Evolutionary conservation across 116 monocot genomes (phyloP).

Genomic region (Cymodocea nodosa): DNA sequence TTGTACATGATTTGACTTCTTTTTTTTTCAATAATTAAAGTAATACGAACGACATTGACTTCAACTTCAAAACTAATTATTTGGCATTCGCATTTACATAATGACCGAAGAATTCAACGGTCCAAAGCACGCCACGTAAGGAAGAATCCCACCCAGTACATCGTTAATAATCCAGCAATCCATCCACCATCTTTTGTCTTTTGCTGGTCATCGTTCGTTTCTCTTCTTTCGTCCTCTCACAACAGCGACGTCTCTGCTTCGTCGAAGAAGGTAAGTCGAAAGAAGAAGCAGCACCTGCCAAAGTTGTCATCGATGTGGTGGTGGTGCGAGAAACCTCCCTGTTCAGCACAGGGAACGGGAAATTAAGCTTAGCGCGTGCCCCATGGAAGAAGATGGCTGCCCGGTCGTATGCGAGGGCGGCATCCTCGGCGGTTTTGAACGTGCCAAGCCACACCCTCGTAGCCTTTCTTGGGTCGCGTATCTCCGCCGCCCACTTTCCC

Average conservation of each 20-base stretch:
- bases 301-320: background rate
- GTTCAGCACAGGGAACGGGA: slow-evolving; percentile 22
- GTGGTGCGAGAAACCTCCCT: background rate
- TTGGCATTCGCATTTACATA: too few relatives aligned
- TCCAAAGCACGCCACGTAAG: background rate
- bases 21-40: too few relatives aligned
- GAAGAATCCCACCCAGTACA: background rate
- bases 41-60: too few relatives aligned
- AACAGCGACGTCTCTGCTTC: background rate
- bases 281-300: background rate
- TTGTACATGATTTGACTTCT: too few relatives aligned
- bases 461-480: background rate
- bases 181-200: background rate
- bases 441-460: slow-evolving; percentile 61
- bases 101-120: background rate
- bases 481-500: slow-evolving; percentile 8
- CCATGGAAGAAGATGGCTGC: slow-evolving; percentile 52
- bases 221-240: too few relatives aligned
- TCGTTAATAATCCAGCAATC: background rate
- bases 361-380: slow-evolving; percentile 48
- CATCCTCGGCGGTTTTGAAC: slow-evolving; percentile 80
- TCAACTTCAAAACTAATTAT: too few relatives aligned
- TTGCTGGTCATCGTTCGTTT: too few relatives aligned
- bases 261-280: background rate
- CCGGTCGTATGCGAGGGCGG: slow-evolving; percentile 67